Conservation (phyloP, 2,329 filamentous ascomycete species). For the Boeremia lycopersici region DNA sequence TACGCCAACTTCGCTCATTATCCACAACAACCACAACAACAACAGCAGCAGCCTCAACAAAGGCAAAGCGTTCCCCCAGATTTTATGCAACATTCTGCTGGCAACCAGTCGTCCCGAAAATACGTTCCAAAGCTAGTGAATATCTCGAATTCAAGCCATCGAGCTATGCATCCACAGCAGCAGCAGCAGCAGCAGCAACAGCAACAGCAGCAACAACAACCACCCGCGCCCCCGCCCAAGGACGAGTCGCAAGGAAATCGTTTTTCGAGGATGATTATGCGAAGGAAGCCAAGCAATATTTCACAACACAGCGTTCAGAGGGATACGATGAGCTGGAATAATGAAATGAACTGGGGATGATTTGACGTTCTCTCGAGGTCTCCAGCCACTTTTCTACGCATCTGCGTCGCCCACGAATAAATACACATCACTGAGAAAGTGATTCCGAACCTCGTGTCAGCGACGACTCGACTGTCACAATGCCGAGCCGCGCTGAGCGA, state of each 20-base stretch:
- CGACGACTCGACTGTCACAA: slow-evolving; percentile 4
- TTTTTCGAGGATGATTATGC: slow-evolving; percentile 45
- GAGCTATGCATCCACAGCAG: slow-evolving; percentile 32
- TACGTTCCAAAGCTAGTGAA: slow-evolving; percentile 45
- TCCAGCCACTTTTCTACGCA: background rate
- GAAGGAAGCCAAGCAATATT: slow-evolving; percentile 45
- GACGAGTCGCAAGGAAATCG: slow-evolving; percentile 42
- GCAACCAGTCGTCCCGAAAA: slow-evolving; percentile 32
- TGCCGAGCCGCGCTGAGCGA: slow-evolving; percentile 27
- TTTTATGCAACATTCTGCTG: slow-evolving; percentile 37
- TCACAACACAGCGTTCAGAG: slow-evolving; percentile 44
- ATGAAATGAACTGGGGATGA: slow-evolving; percentile 45
- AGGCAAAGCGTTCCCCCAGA: slow-evolving; percentile 45
- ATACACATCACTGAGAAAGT: slow-evolving; percentile 45
- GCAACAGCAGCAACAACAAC: slow-evolving; percentile 39
- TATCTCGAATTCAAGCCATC: slow-evolving; percentile 38
- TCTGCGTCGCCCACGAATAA: background rate
- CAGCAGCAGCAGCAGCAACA: slow-evolving; percentile 28
- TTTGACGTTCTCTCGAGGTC: background rate
- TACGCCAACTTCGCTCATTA: slow-evolving; percentile 43
- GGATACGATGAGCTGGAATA: slow-evolving; percentile 42
- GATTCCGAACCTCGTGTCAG: slow-evolving; percentile 46
- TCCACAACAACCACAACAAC: slow-evolving; percentile 1
- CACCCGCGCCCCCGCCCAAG: slow-evolving; percentile 44
- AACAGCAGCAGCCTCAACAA: slow-evolving; percentile 17